These are phyloP conservation scores for Gossypium aridum DNA, from an alignment of 441 rosid genomes.

Conservation along the genomic window DNA sequence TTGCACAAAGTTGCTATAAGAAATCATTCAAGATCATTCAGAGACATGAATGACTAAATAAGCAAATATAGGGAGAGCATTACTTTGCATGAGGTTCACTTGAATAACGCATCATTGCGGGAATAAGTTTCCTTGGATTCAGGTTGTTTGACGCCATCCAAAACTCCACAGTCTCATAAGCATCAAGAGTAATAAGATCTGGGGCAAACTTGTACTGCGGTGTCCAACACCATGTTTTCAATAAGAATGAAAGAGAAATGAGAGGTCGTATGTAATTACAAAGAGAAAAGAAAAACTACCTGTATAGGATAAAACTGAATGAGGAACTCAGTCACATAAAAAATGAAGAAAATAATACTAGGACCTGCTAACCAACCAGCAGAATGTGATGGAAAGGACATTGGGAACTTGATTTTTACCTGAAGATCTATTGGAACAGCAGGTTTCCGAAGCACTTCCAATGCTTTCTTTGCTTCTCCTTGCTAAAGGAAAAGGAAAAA, in stretches of 20 bases:
- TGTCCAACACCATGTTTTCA: slow-evolving; percentile 12
- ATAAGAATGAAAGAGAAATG: slow-evolving; percentile 16
- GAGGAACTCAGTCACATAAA: neutral
- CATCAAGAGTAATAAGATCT: slow-evolving; percentile 90
- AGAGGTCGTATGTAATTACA: slow-evolving; percentile 7
- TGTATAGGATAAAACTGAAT: neutral
- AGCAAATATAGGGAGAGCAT: slow-evolving; percentile 7
- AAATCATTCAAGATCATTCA: slow-evolving; percentile 1
- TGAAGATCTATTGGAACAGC: slow-evolving; percentile 82
- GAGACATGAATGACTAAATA: slow-evolving; percentile 12
- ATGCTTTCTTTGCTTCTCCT: slow-evolving; percentile 96
- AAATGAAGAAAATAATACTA: neutral
- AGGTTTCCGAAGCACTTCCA: slow-evolving; percentile 89
- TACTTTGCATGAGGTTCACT: slow-evolving; percentile 99
- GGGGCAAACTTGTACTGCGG: slow-evolving; percentile 98
- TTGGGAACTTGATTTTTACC: slow-evolving; percentile 38
- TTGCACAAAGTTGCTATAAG: slow-evolving; percentile 12
- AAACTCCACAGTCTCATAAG: slow-evolving; percentile 98
- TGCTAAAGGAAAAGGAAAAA: slow-evolving; percentile 41
- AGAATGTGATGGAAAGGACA: neutral
- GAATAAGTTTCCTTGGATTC: slow-evolving; percentile 87
- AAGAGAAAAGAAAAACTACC: slow-evolving; percentile 10
- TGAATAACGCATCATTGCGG: slow-evolving; percentile 99
- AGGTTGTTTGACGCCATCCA: slow-evolving; percentile 91
- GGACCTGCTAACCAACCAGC: neutral